Evolutionary conservation across 495 filamentous ascomycete genomes (phyloP).

Genomic region (Talaromyces adpressus): DNA sequence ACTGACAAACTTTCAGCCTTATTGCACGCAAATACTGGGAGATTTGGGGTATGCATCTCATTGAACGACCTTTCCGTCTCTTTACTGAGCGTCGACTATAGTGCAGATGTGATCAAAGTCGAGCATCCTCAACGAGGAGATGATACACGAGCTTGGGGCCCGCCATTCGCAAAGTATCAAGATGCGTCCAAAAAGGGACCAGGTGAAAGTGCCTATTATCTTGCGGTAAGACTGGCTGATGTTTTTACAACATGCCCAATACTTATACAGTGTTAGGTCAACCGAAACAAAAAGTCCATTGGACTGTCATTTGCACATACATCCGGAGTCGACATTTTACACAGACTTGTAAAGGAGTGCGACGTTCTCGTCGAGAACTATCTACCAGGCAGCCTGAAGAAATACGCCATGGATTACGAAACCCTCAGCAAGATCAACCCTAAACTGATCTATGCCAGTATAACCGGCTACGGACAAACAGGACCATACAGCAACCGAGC

Average conservation of each 20-base stretch:
- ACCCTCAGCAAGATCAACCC: conserved; percentile 77
- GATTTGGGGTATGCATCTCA: conserved; percentile 71
- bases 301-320: conserved; percentile 84
- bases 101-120: conserved; percentile 93
- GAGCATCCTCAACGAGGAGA: conserved; percentile 90
- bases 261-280: conserved; percentile 49
- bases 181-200: conserved; percentile 57
- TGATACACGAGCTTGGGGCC: conserved; percentile 94
- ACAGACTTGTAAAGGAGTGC: conserved; percentile 72
- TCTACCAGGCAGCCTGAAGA: conserved; percentile 81
- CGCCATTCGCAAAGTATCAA: conserved; percentile 77
- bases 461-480: conserved; percentile 80
- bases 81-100: conserved; percentile 28
- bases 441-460: conserved; percentile 58
- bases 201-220: conserved; percentile 92
- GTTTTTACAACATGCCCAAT: not conserved
- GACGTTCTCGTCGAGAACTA: conserved; percentile 98
- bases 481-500: conserved; percentile 85
- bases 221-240: conserved; percentile 55
- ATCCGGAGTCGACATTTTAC: conserved; percentile 76
- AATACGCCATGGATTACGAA: conserved; percentile 83
- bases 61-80: not conserved
- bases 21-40: conserved; percentile 94
- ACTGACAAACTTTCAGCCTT: conserved; percentile 57
- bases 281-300: conserved; percentile 94